Base-by-base conservation (phyloP, 73 alveolate species). In the Paramecium sexaurelia region DNA sequence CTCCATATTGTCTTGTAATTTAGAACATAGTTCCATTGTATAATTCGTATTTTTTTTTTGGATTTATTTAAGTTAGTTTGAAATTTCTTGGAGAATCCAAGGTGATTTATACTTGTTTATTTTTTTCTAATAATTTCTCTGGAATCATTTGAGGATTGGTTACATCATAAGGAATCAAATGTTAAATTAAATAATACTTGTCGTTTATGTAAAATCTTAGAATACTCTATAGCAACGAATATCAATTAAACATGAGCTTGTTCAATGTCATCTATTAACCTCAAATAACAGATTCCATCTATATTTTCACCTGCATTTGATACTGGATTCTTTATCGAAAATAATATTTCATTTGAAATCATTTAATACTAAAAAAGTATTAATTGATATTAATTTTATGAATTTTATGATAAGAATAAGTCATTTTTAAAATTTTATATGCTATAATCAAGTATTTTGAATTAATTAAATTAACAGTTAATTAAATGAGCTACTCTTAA, bases 401-500 rank as follows among this genome's bases (percentile, higher is more conserved):
- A 17, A 1, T 4, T 17, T 51, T 51, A 51, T 3, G 29, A 19
- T 51, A 3, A 51, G 5, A 17, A 51, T 51, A n/a, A 51, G 15
- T 51, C 33, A 20, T 51, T 17, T 19, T 51, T 22, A 17, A 19
- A 17, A 15, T 51, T 51, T 51, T 51, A 51, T 51, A 51, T 51
- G 67, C 11, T 29, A 17, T 51, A 51, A 19, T 51, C 33, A 51
- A 51, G 15, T 51, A 51, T 29, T 61, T 61, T 61, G 43, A 61
- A 61, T 61, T 61, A 61, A 61, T 61, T 61, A 61, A 61, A 61
- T 61, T 61, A 61, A 29, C 39, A 61, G 47, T 29, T 26, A 29
- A 29, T 29, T 29, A 61, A 61, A 71, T 71, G 86, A 71, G 56
- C 43, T 71, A 71, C 56, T 71, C 86, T n/a, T 37, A 71, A 36